A percentile compares a stretch with the other conserved stretches of the same genome.
Evolutionary conservation across 768 basidiomycete species (phyloP).

Genomic region (Boletales sp.): DNA sequence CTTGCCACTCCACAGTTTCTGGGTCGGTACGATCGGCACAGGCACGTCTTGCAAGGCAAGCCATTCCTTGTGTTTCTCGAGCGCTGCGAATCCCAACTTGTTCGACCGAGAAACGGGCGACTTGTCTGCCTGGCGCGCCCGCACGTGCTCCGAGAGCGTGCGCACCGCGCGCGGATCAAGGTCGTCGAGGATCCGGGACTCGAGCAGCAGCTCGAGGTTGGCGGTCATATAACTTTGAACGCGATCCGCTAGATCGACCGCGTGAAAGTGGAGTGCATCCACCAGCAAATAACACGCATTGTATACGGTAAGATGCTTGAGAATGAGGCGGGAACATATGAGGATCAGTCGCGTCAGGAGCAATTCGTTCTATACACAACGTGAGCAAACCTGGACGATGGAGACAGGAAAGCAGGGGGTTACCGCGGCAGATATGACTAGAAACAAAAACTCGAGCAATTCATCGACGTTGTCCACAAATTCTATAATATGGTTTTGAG

Average conservation of each 20-base stretch:
- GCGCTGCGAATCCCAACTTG: conserved; percentile 46
- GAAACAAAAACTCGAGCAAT: conserved; percentile 81
- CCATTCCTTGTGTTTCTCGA: conserved; percentile 69
- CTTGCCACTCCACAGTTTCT: conserved; percentile 19
- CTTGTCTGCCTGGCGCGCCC: conserved; percentile 57
- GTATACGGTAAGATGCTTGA: conserved; percentile 60
- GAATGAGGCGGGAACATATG: conserved; percentile 75
- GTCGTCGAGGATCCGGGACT: conserved; percentile 75
- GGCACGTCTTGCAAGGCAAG: conserved; percentile 68
- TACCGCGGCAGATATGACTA: conserved; percentile 82
- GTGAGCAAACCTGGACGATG: not conserved
- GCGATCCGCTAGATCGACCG: conserved; percentile 59
- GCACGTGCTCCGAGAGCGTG: conserved; percentile 59
- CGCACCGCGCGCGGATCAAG: conserved; percentile 62
- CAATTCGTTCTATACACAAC: conserved; percentile 67
- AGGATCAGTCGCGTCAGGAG: conserved; percentile 82
- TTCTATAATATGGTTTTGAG: conserved; percentile 38
- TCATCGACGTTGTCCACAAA: conserved; percentile 65
- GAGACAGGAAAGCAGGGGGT: conserved; percentile 16
- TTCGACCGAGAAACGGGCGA: conserved; percentile 63
- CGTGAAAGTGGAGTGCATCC: conserved; percentile 80
- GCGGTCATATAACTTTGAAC: conserved; percentile 76
- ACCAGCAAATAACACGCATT: conserved; percentile 79
- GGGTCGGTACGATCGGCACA: conserved; percentile 41
- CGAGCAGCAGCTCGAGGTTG: conserved; percentile 86